These are phyloP conservation scores for Tuctoria greenei DNA, from an alignment of 176 grass and related monocot genomes.

Conservation along the genomic window DNA sequence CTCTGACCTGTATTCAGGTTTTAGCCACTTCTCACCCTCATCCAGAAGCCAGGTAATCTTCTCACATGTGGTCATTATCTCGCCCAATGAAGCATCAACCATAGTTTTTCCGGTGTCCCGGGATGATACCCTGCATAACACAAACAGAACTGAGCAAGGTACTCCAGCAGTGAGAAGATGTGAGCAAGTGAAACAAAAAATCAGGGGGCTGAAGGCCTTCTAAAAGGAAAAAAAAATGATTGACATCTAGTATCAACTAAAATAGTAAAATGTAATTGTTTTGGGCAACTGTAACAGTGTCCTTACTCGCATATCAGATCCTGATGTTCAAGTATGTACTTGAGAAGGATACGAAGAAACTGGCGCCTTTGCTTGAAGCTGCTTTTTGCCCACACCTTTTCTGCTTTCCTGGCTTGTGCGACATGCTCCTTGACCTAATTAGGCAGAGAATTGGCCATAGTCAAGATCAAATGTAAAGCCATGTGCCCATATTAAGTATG, in stretches of 20 bases:
- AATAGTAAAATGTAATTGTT: background rate
- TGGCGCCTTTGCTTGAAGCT: constrained; percentile 93
- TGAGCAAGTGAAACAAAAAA: constrained; percentile 4
- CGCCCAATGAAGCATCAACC: constrained; percentile 95
- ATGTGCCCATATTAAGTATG: background rate
- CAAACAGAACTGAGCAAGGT: constrained; percentile 14
- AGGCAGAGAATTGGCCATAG: constrained; percentile 3
- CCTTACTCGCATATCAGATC: constrained; percentile 97
- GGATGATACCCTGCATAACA: constrained; percentile 70
- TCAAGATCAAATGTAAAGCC: background rate
- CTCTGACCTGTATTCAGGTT: constrained; percentile 95
- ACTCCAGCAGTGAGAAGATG: background rate
- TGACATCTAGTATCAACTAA: background rate
- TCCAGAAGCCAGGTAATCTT: constrained; percentile 99
- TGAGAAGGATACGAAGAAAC: constrained; percentile 88
- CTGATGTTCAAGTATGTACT: constrained; percentile 99
- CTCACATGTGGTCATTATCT: constrained; percentile 99
- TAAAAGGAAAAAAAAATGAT: background rate
- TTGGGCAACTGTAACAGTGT: constrained; percentile 27
- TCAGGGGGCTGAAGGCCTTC: background rate
- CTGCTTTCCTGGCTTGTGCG: constrained; percentile 85
- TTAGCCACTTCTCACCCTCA: constrained; percentile 98
- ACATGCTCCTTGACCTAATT: constrained; percentile 85
- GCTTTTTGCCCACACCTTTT: constrained; percentile 92
- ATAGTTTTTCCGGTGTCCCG: constrained; percentile 97